Evolutionary conservation across 208 protist genomes (phyloP).

Genomic region (Crithidia thermophila): DNA sequence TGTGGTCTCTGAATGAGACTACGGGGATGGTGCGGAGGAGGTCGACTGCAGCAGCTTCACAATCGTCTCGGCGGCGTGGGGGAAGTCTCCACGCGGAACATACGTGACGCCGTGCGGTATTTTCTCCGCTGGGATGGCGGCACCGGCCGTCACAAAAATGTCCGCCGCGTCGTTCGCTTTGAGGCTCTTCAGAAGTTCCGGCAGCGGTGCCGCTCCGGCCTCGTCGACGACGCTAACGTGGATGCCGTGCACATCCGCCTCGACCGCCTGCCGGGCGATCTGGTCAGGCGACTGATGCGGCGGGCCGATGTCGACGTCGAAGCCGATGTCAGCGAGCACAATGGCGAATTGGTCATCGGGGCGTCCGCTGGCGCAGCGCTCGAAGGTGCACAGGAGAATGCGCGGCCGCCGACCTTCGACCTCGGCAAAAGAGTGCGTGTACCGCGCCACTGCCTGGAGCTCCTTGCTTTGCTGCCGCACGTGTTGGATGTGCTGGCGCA

Average conservation of each 20-base stretch:
- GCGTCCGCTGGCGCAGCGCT: background rate
- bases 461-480: background rate
- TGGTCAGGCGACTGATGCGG: constrained; percentile 1
- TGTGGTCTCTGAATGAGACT: background rate
- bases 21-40: background rate
- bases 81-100: constrained; percentile 3
- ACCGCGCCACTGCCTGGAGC: background rate
- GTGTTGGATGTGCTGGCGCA: background rate
- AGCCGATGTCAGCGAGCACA: constrained; percentile 3
- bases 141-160: background rate
- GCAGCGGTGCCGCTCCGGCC: background rate
- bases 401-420: background rate
- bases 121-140: background rate
- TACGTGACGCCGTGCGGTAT: background rate
- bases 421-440: constrained; percentile 3
- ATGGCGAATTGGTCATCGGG: constrained; percentile 3
- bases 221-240: background rate
- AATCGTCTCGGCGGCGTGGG: background rate
- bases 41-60: background rate
- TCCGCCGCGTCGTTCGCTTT: background rate
- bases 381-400: constrained; percentile 11
- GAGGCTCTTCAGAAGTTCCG: background rate
- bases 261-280: constrained; percentile 2
- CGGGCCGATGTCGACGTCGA: constrained; percentile 5
- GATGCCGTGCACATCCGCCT: constrained; percentile 7